These are phyloP conservation scores for Arthrobotrys pseudoclavata DNA, from an alignment of 2,329 filamentous ascomycete genomes.

Conservation along the genomic window DNA sequence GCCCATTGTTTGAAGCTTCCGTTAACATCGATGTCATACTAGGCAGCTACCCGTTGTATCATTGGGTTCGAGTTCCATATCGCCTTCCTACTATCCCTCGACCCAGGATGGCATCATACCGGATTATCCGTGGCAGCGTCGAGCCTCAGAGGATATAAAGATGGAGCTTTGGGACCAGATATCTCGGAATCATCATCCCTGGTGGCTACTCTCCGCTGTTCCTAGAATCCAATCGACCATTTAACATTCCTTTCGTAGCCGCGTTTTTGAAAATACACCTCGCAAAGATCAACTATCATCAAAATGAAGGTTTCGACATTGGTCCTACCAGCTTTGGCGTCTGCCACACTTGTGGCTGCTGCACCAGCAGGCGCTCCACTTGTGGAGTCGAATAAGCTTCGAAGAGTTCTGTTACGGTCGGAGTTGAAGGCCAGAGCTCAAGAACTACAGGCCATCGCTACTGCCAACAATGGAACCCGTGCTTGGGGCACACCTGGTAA, in stretches of 20 bases:
- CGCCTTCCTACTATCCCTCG: conserved; percentile 13
- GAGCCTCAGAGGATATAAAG: conserved; percentile 41
- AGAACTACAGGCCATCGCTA: conserved; percentile 68
- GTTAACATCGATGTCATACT: conserved; percentile 53
- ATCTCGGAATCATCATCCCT: conserved; percentile 27
- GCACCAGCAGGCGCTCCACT: conserved; percentile 44
- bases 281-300: conserved; percentile 1
- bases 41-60: conserved; percentile 51
- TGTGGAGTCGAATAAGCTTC: conserved; percentile 67
- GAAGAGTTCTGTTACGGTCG: conserved; percentile 66
- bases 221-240: neutral
- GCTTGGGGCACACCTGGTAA: conserved; percentile 69
- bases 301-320: conserved; percentile 56
- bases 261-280: conserved; percentile 1
- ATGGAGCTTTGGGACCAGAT: conserved; percentile 2
- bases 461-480: conserved; percentile 67
- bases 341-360: conserved; percentile 48
- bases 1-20: conserved; percentile 51
- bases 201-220: conserved; percentile 14
- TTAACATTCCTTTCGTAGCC: neutral
- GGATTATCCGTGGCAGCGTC: no score
- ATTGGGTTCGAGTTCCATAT: conserved; percentile 15
- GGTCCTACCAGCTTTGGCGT: conserved; percentile 46
- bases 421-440: conserved; percentile 68
- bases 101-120: neutral